These are phyloP conservation scores for Daphne laureola DNA, from an alignment of 441 rosid genomes.

Conservation along the genomic window DNA sequence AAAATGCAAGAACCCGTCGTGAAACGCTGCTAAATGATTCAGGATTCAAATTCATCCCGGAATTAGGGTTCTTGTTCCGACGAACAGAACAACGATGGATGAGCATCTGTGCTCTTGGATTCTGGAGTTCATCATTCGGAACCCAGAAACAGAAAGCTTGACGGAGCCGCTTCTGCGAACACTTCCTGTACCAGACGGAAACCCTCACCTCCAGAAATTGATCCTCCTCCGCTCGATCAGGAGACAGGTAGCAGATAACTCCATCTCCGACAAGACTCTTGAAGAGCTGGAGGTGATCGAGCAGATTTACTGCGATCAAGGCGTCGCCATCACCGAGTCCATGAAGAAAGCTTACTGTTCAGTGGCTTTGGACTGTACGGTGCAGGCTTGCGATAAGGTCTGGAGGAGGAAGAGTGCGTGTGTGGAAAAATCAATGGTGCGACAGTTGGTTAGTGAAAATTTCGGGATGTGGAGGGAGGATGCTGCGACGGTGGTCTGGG, in stretches of 20 bases:
- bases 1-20: too few species aligned
- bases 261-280: neutral
- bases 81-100: too few species aligned
- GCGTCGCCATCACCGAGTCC: neutral
- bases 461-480: neutral
- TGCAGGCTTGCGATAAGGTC: neutral
- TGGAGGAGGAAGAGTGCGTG: neutral
- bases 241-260: neutral
- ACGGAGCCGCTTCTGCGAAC: neutral
- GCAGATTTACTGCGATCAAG: neutral
- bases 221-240: neutral
- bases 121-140: too few species aligned
- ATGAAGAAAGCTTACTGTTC: constrained; percentile 2
- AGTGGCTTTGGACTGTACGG: neutral
- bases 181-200: neutral
- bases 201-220: neutral
- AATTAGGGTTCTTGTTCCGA: too few species aligned
- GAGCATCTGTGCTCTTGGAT: too few species aligned
- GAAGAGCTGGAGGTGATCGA: neutral
- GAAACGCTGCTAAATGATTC: too few species aligned
- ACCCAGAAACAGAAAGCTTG: too few species aligned
- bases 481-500: neutral
- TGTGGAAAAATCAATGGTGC: neutral
- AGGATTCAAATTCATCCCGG: too few species aligned
- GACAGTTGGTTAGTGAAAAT: neutral